Base-by-base conservation (phyloP, 768 basidiomycete genomes). In the Podaxis sp. region DNA sequence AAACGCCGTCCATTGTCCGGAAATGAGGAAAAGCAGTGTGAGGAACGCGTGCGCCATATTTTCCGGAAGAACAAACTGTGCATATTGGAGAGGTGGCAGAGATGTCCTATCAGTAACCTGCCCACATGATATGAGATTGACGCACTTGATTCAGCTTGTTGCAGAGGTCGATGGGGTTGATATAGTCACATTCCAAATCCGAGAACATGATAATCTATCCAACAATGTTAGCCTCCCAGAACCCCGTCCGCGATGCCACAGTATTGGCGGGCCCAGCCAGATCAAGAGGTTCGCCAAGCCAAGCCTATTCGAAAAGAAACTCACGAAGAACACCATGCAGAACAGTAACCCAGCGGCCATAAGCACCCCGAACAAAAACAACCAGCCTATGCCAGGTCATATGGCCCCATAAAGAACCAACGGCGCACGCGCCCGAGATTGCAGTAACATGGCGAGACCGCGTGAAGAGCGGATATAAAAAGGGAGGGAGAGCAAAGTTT, bases 141-240 rank as follows among this genome's bases (percentile, higher is more conserved):
- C 14, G 27, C 44, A 96, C 96, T 76, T 95, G 92, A 73, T 98
- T 98, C 69, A 98, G 88, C 81, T 97, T 98, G 78, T 98, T 98
- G 78, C 97, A 98, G 40, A 98, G 88, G 76, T 99, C 97, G 85
- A 99, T 99, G 55, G 97, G 97, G 77, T 99, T 99, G 82, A 98
- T 96, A 79, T 98, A 98, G 83, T 97, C 95, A 81, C 94, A 97
- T 78, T 98, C 96, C 71, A 98, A 79, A 79, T 98, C 97, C 47
- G 95, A 97, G 82, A 98, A 98, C 96, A 98, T 98, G 81, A 99
- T 98, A 70, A 99, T 98, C 96, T 98, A 36, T 37, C 21, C 48
- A 23, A 28, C 44, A 40, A 44, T 27, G 60, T 68, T 46, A 61
- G 66, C 47, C n/a, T 36, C 25, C 36, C 28, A 54, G 18, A 40